Evolutionary conservation across 306 rosid species (phyloP).

Genomic region (Astragalus membranaceus): DNA sequence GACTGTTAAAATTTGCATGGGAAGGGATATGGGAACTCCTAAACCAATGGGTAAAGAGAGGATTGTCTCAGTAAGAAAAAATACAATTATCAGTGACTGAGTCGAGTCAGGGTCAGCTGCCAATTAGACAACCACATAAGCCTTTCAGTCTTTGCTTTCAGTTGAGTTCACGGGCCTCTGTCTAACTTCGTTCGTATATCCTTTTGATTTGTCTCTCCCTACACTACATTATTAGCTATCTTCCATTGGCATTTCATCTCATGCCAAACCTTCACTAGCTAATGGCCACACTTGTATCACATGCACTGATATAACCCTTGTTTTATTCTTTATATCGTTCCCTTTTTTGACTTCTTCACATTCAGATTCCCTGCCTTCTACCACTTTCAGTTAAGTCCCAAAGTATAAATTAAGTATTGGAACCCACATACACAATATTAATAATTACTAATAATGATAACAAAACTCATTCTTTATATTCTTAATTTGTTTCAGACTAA

Average conservation of each 20-base stretch:
- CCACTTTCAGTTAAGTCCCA: constrained; percentile 20
- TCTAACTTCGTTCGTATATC: constrained; percentile 20
- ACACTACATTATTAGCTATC: constrained; percentile 19
- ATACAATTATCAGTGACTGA: not conserved
- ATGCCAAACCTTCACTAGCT: constrained; percentile 20
- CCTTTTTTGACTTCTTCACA: constrained; percentile 16
- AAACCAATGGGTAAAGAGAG: constrained; percentile 24
- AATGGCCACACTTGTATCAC: constrained; percentile 43
- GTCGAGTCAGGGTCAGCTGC: not conserved
- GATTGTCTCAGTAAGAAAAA: constrained; percentile 25
- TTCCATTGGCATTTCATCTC: not conserved
- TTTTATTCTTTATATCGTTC: constrained; percentile 53
- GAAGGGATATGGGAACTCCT: constrained; percentile 40
- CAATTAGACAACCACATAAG: not conserved
- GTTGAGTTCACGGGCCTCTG: constrained; percentile 54
- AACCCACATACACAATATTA: not conserved
- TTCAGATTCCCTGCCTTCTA: constrained; percentile 4
- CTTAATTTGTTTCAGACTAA: not conserved
- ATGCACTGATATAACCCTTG: constrained; percentile 56
- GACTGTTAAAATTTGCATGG: constrained; percentile 35
- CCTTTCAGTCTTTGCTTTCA: not conserved
- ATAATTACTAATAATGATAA: not conserved
- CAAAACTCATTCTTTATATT: not conserved
- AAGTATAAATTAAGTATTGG: not conserved
- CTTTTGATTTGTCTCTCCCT: too few species aligned